These are phyloP conservation scores for Adansonia digitata DNA, from an alignment of 345 rosid genomes.

Conservation along the genomic window DNA sequence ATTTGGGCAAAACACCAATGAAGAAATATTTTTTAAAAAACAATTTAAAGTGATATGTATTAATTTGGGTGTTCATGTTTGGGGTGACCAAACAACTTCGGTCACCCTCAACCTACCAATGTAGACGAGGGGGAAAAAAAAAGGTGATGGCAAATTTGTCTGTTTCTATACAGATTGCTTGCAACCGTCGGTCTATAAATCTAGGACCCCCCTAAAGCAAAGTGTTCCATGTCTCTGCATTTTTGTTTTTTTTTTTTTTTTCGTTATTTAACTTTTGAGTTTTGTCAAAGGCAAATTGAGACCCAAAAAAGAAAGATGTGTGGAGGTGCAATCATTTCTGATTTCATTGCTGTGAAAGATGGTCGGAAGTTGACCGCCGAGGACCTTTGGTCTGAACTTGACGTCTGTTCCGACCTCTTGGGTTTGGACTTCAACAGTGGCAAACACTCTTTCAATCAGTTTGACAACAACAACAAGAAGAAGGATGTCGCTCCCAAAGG, in stretches of 20 bases:
- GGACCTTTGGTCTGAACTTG: constrained; percentile 64
- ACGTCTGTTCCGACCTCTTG: constrained; percentile 40
- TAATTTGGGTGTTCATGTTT: too few relatives aligned
- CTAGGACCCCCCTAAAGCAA: not conserved
- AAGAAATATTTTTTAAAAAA: too few relatives aligned
- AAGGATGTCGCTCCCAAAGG: constrained; percentile 5
- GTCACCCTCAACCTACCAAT: too few relatives aligned
- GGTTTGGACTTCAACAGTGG: constrained; percentile 30
- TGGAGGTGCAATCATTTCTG: constrained; percentile 69
- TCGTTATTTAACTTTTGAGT: not conserved
- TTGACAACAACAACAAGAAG: not conserved
- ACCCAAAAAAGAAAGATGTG: constrained; percentile 48
- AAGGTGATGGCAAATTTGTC: not conserved
- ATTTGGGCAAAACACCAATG: too few relatives aligned
- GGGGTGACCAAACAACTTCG: too few relatives aligned
- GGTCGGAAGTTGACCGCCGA: constrained; percentile 42
- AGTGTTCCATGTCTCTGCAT: too few relatives aligned
- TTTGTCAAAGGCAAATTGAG: not conserved
- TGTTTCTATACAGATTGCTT: not conserved
- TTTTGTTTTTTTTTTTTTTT: too few relatives aligned
- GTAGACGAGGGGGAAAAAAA: too few relatives aligned
- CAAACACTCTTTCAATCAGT: not conserved
- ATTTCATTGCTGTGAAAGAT: constrained; percentile 26
- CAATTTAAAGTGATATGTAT: too few relatives aligned
- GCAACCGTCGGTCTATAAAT: constrained; percentile 23